phyloP scores from a whole-genome alignment of 2,329 filamentous ascomycete species.

The Paraphoma sp. region DNA sequence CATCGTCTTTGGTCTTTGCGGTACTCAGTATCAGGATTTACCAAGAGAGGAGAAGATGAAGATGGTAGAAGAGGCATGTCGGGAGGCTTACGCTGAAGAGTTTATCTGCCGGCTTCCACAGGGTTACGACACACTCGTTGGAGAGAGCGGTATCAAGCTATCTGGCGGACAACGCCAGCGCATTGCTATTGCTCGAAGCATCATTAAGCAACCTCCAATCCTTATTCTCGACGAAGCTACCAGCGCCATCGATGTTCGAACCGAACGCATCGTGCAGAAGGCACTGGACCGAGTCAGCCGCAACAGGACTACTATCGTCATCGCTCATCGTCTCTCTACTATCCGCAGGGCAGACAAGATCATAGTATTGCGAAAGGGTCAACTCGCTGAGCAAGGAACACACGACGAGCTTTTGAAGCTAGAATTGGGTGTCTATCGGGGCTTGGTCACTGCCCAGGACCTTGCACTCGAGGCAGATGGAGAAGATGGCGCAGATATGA shows the following conservation, averaged over 20 bases:
- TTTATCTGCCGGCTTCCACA: slow-evolving; percentile 51
- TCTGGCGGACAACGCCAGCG: slow-evolving; percentile 88
- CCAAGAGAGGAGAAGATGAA: slow-evolving; percentile 62
- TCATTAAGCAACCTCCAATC: slow-evolving; percentile 70
- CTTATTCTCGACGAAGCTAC: slow-evolving; percentile 80
- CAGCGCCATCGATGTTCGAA: slow-evolving; percentile 66
- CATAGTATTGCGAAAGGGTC: slow-evolving; percentile 74
- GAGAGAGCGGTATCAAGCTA: slow-evolving; percentile 78
- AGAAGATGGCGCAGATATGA: slow-evolving; percentile 22
- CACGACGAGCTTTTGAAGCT: slow-evolving; percentile 73
- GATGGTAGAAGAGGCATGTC: slow-evolving; percentile 55
- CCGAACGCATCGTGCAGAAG: slow-evolving; percentile 62
- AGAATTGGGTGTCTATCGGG: slow-evolving; percentile 69
- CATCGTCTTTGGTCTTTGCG: slow-evolving; percentile 47
- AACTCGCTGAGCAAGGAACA: slow-evolving; percentile 75
- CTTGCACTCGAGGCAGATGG: slow-evolving; percentile 35
- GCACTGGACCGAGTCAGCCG: slow-evolving; percentile 66
- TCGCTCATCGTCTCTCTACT: slow-evolving; percentile 77
- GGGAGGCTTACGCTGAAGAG: slow-evolving; percentile 48
- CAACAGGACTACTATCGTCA: slow-evolving; percentile 75
- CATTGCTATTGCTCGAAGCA: slow-evolving; percentile 75
- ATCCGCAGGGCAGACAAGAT: slow-evolving; percentile 82
- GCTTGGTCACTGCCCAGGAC: slow-evolving; percentile 63
- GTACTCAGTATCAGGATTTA: slow-evolving; percentile 57
- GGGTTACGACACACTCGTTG: slow-evolving; percentile 76